Evolutionary conservation across 192 early-diverging fungal genomes (phyloP).

Genomic region (Coemansia sp.): DNA sequence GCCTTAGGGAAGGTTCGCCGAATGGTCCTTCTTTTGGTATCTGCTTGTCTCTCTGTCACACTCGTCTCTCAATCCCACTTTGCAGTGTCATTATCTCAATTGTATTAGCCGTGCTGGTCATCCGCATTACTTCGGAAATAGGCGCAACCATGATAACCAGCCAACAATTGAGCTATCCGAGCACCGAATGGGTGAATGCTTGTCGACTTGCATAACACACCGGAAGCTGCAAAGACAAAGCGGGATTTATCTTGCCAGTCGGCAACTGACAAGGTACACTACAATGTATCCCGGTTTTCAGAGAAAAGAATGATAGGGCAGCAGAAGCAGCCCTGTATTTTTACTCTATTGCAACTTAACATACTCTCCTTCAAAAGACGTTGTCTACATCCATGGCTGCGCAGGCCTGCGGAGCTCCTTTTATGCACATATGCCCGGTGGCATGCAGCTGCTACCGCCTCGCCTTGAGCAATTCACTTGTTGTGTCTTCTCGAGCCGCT

Average conservation of each 20-base stretch:
- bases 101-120: not conserved
- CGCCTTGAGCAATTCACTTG: not conserved
- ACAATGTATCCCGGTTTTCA: not conserved
- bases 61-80: constrained; percentile 6
- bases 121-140: constrained; percentile 4
- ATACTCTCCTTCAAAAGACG: too few relatives aligned
- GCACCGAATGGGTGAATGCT: constrained; percentile 1
- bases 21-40: constrained; percentile 10
- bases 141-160: constrained; percentile 2
- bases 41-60: constrained; percentile 1
- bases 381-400: not conserved
- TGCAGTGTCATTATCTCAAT: constrained; percentile 5
- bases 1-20: constrained; percentile 4
- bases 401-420: not conserved
- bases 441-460: constrained; percentile 8
- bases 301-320: not conserved
- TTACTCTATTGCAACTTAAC: constrained; percentile 2
- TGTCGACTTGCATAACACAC: not conserved
- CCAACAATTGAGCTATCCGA: constrained; percentile 5
- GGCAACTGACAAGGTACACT: constrained; percentile 17
- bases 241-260: not conserved
- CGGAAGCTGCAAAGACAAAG: not conserved
- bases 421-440: constrained; percentile 1
- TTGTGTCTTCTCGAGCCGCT: not conserved
- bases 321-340: not conserved